A percentile compares a stretch with the other conserved stretches of the same genome.
Evolutionary conservation across 2,329 filamentous ascomycete genomes (phyloP).

Genomic region (Sarocladiaceae sp.): DNA sequence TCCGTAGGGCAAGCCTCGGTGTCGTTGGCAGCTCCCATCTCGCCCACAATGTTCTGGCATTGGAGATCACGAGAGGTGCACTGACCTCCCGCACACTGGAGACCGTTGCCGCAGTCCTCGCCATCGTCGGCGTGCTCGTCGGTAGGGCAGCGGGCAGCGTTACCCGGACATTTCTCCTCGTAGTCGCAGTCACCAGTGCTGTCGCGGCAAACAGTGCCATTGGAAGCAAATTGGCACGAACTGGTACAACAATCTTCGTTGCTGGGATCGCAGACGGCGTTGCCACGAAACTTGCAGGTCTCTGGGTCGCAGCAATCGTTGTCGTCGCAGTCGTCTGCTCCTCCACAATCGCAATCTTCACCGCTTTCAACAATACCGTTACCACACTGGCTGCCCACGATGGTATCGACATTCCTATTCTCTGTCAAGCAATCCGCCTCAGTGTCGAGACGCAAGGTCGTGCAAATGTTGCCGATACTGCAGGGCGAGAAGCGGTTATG

Average conservation of each 20-base stretch:
- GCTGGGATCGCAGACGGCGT: slow-evolving; percentile 69
- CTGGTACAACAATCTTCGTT: slow-evolving; percentile 77
- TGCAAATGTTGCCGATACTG: slow-evolving; percentile 89
- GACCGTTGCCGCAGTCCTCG: slow-evolving; percentile 59
- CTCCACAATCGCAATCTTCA: slow-evolving; percentile 95
- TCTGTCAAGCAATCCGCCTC: slow-evolving; percentile 72
- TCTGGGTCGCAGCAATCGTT: slow-evolving; percentile 78
- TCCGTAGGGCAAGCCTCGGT: slow-evolving; percentile 71
- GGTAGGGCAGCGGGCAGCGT: slow-evolving; percentile 62
- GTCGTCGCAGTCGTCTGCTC: slow-evolving; percentile 59
- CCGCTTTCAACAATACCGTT: slow-evolving; percentile 94
- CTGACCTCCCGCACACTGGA: slow-evolving; percentile 84
- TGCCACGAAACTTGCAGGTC: slow-evolving; percentile 77
- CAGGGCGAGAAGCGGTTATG: slow-evolving; percentile 82
- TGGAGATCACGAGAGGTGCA: slow-evolving; percentile 89
- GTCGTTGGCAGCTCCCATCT: slow-evolving; percentile 64
- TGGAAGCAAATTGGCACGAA: slow-evolving; percentile 59
- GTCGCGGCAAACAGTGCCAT: slow-evolving; percentile 70
- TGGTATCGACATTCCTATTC: slow-evolving; percentile 76
- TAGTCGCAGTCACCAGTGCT: slow-evolving; percentile 81
- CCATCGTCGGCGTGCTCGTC: slow-evolving; percentile 68
- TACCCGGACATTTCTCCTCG: slow-evolving; percentile 74
- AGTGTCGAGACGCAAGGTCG: slow-evolving; percentile 72
- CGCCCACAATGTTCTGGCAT: slow-evolving; percentile 78
- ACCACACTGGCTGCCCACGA: slow-evolving; percentile 80